Conservation (phyloP, 306 rosid genomes). For the Ziziphus jujuba region DNA sequence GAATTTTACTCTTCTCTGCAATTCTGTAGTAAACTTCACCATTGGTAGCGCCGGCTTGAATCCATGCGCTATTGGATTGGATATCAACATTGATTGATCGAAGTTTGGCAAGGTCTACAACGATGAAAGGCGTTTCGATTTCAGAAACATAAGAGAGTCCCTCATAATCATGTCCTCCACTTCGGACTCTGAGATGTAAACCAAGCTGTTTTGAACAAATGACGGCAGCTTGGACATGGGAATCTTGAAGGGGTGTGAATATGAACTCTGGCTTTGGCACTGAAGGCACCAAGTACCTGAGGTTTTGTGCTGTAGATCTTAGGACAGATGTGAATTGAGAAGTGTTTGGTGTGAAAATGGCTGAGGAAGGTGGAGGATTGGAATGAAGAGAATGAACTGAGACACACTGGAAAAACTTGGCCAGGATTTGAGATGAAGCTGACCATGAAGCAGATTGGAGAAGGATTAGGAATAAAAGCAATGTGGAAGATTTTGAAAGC, state of each 20-base stretch:
- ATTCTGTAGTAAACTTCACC: slow-evolving; percentile 83
- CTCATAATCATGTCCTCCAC: slow-evolving; percentile 82
- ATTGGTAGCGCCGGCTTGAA: slow-evolving; percentile 75
- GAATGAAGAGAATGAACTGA: slow-evolving; percentile 28
- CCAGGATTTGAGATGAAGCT: too few species aligned
- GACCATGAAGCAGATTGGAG: too few species aligned
- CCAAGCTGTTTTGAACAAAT: slow-evolving; percentile 62
- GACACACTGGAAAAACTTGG: neutral
- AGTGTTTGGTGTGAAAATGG: slow-evolving; percentile 42
- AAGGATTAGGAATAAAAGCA: too few species aligned
- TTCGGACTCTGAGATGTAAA: slow-evolving; percentile 56
- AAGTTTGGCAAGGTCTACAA: slow-evolving; percentile 59
- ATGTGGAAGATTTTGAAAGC: too few species aligned
- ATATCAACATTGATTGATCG: slow-evolving; percentile 40
- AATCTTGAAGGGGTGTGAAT: slow-evolving; percentile 52
- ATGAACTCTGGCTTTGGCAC: slow-evolving; percentile 60
- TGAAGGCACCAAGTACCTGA: slow-evolving; percentile 43
- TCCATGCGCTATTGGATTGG: slow-evolving; percentile 49
- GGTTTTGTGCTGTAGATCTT: slow-evolving; percentile 49
- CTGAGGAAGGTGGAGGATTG: slow-evolving; percentile 33
- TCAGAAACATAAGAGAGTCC: slow-evolving; percentile 67
- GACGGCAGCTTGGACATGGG: slow-evolving; percentile 58
- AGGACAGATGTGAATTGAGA: slow-evolving; percentile 46
- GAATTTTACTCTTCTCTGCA: slow-evolving; percentile 54
- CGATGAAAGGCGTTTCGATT: slow-evolving; percentile 46